phyloP scores from a whole-genome alignment of 331 rosid genomes.

The Erythrophleum ivorense region DNA sequence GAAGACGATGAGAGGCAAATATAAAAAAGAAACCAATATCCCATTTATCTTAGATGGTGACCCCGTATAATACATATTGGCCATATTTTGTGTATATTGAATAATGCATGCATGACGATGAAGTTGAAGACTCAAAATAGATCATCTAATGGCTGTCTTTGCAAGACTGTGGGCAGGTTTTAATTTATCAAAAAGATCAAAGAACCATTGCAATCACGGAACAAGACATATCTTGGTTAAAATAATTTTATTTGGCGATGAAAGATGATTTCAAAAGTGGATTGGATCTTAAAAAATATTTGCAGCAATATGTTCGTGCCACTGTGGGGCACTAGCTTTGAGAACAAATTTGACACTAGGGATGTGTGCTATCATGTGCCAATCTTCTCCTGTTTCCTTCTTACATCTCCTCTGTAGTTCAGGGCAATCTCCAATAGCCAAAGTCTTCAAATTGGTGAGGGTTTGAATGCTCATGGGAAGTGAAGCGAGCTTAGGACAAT shows the following conservation, averaged over 20 bases:
- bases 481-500: conserved; percentile 12
- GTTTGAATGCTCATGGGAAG: conserved; percentile 6
- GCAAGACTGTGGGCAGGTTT: neutral
- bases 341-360: neutral
- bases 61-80: neutral
- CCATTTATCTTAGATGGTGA: no score
- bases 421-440: neutral
- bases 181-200: neutral
- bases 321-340: neutral
- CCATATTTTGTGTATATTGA: neutral
- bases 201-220: neutral
- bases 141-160: neutral
- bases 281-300: neutral
- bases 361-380: conserved; percentile 6
- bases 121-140: neutral
- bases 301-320: neutral
- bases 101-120: neutral
- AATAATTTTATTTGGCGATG: no score
- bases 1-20: no score
- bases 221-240: neutral
- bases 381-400: conserved; percentile 9
- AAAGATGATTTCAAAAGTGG: neutral
- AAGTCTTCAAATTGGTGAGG: neutral
- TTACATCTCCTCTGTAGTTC: neutral
- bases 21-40: no score